A percentile compares a stretch with the other conserved stretches of the same genome.
phyloP scores from a whole-genome alignment of 441 rosid species.

The Brassica hybrid region DNA sequence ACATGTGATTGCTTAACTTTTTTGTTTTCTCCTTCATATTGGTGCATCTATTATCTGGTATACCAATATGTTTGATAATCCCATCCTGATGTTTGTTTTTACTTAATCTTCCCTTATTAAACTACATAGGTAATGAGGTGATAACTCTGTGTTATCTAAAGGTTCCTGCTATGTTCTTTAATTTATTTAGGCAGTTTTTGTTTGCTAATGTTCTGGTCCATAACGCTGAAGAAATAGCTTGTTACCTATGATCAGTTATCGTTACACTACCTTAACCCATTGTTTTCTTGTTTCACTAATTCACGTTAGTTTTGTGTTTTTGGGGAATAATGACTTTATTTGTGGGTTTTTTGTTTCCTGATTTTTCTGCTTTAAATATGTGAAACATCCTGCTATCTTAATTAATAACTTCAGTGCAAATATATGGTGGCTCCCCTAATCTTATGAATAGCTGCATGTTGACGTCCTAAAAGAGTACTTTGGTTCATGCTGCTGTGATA shows the following conservation, averaged over 20 bases:
- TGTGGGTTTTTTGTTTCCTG: background rate
- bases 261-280: conserved; percentile 9
- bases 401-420: conserved; percentile 11
- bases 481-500: too few species aligned
- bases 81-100: conserved; percentile 12
- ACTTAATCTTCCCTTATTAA: background rate
- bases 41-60: conserved; percentile 10
- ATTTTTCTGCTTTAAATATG: background rate
- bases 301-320: background rate
- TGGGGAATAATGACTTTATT: background rate
- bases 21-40: conserved; percentile 8
- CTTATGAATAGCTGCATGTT: conserved; percentile 26
- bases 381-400: conserved; percentile 6
- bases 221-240: conserved; percentile 12
- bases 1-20: conserved; percentile 18
- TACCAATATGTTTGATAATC: background rate
- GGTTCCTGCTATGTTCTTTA: conserved; percentile 1
- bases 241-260: conserved; percentile 8
- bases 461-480: too few species aligned
- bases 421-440: conserved; percentile 13
- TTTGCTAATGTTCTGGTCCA: conserved; percentile 22
- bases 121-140: conserved; percentile 1
- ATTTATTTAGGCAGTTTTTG: background rate
- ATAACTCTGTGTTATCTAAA: conserved; percentile 8
- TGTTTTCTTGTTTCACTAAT: conserved; percentile 16